A percentile compares a stretch with the other conserved stretches of the same genome.
Conservation (phyloP, 2,329 filamentous ascomycete species). For the Colletotrichum higginsianum region DNA sequence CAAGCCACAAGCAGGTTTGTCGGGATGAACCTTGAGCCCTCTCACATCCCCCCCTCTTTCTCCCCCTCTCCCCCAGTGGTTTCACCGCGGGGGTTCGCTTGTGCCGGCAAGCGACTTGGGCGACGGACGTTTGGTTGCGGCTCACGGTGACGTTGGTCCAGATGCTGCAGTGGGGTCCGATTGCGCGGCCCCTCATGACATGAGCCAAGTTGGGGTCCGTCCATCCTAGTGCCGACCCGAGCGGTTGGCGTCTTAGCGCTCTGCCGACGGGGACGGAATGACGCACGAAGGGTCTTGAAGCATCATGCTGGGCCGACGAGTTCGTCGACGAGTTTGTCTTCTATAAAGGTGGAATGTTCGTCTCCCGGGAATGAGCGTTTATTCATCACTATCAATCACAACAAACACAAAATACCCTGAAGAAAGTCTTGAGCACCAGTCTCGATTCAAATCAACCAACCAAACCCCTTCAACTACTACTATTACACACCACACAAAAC, state of each 20-base stretch:
- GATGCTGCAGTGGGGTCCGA: conserved; percentile 20
- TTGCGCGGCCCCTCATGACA: conserved; percentile 40
- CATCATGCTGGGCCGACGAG: conserved; percentile 17
- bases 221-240: conserved; percentile 20
- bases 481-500: background rate
- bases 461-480: background rate
- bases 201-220: conserved; percentile 27
- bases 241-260: conserved; percentile 30
- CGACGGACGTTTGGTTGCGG: background rate
- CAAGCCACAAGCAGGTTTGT: conserved; percentile 20
- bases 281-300: conserved; percentile 30
- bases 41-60: background rate
- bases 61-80: background rate
- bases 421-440: background rate
- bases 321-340: background rate
- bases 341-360: conserved; percentile 8
- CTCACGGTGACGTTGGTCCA: conserved; percentile 34
- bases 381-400: background rate
- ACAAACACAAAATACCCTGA: background rate
- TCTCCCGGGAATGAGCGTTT: rapidly evolving
- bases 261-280: conserved; percentile 29
- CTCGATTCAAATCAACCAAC: background rate
- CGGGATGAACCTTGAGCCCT: conserved; percentile 6
- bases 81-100: background rate
- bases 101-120: conserved; percentile 21